Evolutionary conservation across 805 yeast genomes (phyloP).

Genomic region (Myxozyma neotropica): DNA sequence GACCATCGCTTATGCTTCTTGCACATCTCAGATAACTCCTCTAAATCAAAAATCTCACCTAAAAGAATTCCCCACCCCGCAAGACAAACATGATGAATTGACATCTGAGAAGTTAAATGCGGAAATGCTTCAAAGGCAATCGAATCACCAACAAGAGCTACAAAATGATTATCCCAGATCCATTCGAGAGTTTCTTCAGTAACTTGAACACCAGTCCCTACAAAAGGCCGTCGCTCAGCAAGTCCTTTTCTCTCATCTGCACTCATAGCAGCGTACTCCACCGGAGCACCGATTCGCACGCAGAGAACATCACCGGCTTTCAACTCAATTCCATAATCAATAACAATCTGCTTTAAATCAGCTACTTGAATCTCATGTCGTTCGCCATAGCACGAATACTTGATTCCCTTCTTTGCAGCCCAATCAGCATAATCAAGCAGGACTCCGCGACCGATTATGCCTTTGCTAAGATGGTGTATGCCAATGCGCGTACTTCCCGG

Average conservation of each 20-base stretch:
- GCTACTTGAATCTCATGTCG: conserved; percentile 30
- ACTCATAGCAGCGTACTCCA: conserved; percentile 35
- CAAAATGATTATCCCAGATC: conserved; percentile 39
- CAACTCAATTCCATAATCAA: conserved; percentile 28
- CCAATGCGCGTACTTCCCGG: conserved; percentile 27
- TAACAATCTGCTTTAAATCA: conserved; percentile 30
- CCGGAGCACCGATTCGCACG: conserved; percentile 37
- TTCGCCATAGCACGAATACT: conserved; percentile 29
- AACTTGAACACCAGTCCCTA: conserved; percentile 35
- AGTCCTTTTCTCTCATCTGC: conserved; percentile 25
- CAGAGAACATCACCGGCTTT: conserved; percentile 37
- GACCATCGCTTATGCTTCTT: conserved; percentile 35
- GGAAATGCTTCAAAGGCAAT: conserved; percentile 37
- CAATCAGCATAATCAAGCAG: conserved; percentile 38
- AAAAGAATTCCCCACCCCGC: conserved; percentile 43
- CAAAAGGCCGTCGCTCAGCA: conserved; percentile 2
- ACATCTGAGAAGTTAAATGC: not conserved
- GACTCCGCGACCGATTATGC: conserved; percentile 39
- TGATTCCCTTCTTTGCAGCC: conserved; percentile 34
- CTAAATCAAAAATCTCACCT: conserved; percentile 42
- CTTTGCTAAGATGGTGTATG: conserved; percentile 28
- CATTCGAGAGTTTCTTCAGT: conserved; percentile 36
- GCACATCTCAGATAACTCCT: conserved; percentile 37
- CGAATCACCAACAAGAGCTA: conserved; percentile 38
- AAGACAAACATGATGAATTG: conserved; percentile 36